A percentile compares a stretch with the other conserved stretches of the same genome.
phyloP scores from a whole-genome alignment of 2,329 filamentous ascomycete genomes.

The Lasiodiplodia hormozganensis region DNA sequence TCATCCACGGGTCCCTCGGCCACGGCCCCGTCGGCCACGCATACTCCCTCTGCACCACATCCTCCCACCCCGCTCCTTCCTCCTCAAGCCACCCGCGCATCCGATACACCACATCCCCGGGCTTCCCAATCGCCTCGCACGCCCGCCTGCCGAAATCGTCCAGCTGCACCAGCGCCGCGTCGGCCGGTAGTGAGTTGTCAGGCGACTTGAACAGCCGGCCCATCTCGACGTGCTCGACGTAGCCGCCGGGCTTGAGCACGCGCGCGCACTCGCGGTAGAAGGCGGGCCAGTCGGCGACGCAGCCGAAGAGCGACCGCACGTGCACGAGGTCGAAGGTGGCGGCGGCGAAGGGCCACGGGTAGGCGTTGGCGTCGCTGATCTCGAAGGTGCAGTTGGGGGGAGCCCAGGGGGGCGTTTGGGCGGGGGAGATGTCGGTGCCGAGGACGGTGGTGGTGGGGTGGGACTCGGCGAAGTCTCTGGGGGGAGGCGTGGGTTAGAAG shows the following conservation, averaged over 20 bases:
- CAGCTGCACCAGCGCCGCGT: constrained; percentile 37
- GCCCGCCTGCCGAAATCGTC: constrained; percentile 36
- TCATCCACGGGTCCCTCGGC: constrained; percentile 40
- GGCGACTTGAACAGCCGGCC: constrained; percentile 35
- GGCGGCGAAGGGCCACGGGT: constrained; percentile 35
- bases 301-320: constrained; percentile 35
- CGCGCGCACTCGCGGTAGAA: constrained; percentile 36
- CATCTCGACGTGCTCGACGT: constrained; percentile 40
- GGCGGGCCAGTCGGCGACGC: constrained; percentile 35
- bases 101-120: constrained; percentile 45
- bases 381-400: constrained; percentile 56
- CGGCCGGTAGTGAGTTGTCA: constrained; percentile 34
- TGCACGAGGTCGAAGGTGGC: constrained; percentile 57
- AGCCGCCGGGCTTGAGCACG: constrained; percentile 37
- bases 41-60: constrained; percentile 55
- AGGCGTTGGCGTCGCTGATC: constrained; percentile 53
- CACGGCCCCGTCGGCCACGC: constrained; percentile 44
- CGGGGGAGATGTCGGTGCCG: constrained; percentile 57
- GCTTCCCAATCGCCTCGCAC: constrained; percentile 41
- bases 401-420: constrained; percentile 43
- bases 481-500: neutral
- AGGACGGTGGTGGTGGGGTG: constrained; percentile 50
- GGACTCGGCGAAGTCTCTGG: constrained; percentile 31
- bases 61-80: constrained; percentile 62
- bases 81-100: constrained; percentile 54